Evolutionary conservation across 2,329 filamentous ascomycete genomes (phyloP), one percentile per base, ranked within the genome.

Genomic region (Tolypocladium inflatum): DNA sequence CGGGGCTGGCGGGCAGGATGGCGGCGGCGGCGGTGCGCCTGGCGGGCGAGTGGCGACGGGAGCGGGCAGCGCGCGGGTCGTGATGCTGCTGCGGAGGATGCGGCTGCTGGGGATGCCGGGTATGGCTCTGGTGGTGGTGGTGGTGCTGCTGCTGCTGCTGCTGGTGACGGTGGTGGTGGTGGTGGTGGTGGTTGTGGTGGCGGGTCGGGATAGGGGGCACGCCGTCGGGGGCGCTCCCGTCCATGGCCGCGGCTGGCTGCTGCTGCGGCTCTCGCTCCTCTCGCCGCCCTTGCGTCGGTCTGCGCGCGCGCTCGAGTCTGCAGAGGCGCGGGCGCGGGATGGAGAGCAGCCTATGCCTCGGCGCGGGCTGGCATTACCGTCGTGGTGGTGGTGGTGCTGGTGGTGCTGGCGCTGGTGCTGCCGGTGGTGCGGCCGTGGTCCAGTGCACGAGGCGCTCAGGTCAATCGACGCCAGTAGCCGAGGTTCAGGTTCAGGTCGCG

Each of bases 1-100:
- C 86, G 59, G 88, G 87, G 54, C 83, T 84, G 17, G 82, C 78
- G 45, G 80, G 76, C 33, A 74, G 67, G 51, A 75, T 61, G 58
- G 59, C 61, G 53, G 50, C 17, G 59, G 51, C 60, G 57, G 54
- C 56, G 43, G 55, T 58, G 55, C 56, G 62, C 26, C 26, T 51
- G 30, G n/a, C 10, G 39, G 55, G 30, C n/a, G 50, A 37, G 66
- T 5, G 63, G 57, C 35, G 64, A 43, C 56, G 55, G 58, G 15
- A 58, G 61, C 55, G 58, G 45, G 35, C 21, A 54, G 48, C 55
- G n/a, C 35, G 37, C 43, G 15, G 45, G 56, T 50, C 26, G 55
- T 57, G 35, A 39, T 42, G 53, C 21, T 57, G 48, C 23, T 59
- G 53, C 30, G 39, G 54, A 35, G 54, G 55, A 33, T 50, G 43